phyloP scores from a whole-genome alignment of 352 stramenopile species.

The Phytophthora palmivora region DNA sequence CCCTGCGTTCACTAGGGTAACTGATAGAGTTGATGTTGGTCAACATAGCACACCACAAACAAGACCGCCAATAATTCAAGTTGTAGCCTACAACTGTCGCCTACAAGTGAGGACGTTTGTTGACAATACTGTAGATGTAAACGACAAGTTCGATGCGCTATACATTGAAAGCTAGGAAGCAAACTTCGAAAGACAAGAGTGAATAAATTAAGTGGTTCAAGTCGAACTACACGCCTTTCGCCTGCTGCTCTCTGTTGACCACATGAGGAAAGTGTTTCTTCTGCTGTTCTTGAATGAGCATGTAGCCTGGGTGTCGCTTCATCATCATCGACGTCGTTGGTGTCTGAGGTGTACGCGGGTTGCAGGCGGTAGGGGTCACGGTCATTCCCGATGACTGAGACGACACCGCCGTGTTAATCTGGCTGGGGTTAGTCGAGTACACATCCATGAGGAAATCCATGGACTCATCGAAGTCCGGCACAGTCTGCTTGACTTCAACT shows the following conservation, averaged over 20 bases:
- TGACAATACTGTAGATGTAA: no score
- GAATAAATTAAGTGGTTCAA: conserved; percentile 44
- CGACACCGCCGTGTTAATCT: conserved; percentile 33
- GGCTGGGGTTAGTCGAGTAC: conserved; percentile 59
- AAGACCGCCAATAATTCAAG: conserved; percentile 25
- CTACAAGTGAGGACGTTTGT: no score
- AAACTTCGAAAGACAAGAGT: conserved; percentile 27
- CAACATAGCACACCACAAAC: conserved; percentile 14
- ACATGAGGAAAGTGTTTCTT: conserved; percentile 23
- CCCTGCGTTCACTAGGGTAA: conserved; percentile 10
- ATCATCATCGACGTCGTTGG: conserved; percentile 20
- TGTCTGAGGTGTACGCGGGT: conserved; percentile 31
- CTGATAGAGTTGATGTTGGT: conserved; percentile 1
- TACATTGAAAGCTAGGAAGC: not conserved
- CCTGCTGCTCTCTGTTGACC: conserved; percentile 25
- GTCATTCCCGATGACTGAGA: conserved; percentile 9
- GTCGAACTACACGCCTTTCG: conserved; percentile 30
- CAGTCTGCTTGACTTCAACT: conserved; percentile 36
- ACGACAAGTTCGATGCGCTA: not conserved
- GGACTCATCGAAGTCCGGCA: conserved; percentile 75
- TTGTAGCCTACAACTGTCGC: no score
- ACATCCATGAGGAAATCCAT: conserved; percentile 88
- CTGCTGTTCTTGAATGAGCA: conserved; percentile 9
- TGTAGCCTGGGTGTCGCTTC: conserved; percentile 33
- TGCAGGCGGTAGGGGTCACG: conserved; percentile 40